phyloP scores from a whole-genome alignment of 495 filamentous ascomycete species.

The Thozetella sp. region DNA sequence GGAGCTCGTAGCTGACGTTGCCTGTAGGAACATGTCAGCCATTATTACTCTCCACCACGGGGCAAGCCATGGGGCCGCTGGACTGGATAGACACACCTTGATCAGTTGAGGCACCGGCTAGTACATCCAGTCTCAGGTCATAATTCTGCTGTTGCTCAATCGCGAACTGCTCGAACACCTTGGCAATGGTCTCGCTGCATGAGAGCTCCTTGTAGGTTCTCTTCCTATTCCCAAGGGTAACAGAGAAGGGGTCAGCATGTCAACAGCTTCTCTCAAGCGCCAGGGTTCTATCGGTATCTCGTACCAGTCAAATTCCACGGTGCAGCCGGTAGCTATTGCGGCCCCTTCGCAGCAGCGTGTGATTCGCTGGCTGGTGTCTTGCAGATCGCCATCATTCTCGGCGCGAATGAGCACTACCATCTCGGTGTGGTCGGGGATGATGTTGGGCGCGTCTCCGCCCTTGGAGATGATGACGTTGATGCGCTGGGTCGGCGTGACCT shows the following conservation, averaged over 20 bases:
- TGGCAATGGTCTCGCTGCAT: slow-evolving; percentile 39
- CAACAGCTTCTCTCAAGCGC: background rate
- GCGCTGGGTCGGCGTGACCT: slow-evolving; percentile 43
- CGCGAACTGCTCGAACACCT: slow-evolving; percentile 41
- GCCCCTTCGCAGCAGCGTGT: slow-evolving; percentile 47
- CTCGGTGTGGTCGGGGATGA: slow-evolving; percentile 44
- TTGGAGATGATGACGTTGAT: slow-evolving; percentile 47
- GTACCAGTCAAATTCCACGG: background rate
- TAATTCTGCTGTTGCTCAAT: slow-evolving; percentile 20
- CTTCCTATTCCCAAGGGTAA: slow-evolving; percentile 7
- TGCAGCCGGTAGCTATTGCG: slow-evolving; percentile 45
- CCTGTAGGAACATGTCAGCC: slow-evolving; percentile 21
- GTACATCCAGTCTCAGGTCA: slow-evolving; percentile 24
- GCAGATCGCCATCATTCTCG: slow-evolving; percentile 30
- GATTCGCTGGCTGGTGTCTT: slow-evolving; percentile 36
- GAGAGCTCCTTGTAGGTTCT: slow-evolving; percentile 41
- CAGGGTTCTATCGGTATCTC: slow-evolving; percentile 27
- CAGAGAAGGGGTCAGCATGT: slow-evolving; percentile 24
- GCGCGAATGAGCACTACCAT: slow-evolving; percentile 48
- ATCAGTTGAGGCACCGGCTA: slow-evolving; percentile 24
- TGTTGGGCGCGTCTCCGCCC: slow-evolving; percentile 47
- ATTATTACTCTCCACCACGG: background rate
- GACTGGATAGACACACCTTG: background rate
- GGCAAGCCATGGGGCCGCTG: no score
- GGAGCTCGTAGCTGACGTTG: slow-evolving; percentile 46